A percentile compares a stretch with the other conserved stretches of the same genome.
phyloP scores from a whole-genome alignment of 2,329 filamentous ascomycete species.

The Trematosphaeria pertusa region DNA sequence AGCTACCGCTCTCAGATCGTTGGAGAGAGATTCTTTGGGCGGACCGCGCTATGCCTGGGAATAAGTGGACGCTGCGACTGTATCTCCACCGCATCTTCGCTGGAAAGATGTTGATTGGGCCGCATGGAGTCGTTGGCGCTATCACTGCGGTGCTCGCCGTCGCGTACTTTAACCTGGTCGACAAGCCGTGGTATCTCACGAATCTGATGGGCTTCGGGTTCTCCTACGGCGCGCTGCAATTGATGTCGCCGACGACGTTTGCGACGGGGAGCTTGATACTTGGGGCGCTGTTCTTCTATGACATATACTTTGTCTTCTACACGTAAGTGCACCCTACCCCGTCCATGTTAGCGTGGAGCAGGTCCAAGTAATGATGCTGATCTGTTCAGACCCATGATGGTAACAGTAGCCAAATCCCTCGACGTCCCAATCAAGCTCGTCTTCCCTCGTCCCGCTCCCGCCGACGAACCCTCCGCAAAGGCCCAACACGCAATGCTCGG shows the following conservation, averaged over 20 bases:
- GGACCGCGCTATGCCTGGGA: conserved; percentile 55
- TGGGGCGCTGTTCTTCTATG: conserved; percentile 85
- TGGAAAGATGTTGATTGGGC: conserved; percentile 59
- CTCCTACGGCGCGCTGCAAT: conserved; percentile 80
- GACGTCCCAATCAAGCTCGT: conserved; percentile 94
- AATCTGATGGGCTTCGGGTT: conserved; percentile 89
- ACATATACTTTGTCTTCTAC: conserved; percentile 91
- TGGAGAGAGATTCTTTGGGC: conserved; percentile 55
- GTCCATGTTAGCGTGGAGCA: neutral
- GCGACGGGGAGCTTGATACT: conserved; percentile 80
- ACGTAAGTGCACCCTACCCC: conserved; percentile 60
- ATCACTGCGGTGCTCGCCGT: conserved; percentile 63
- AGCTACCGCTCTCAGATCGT: conserved; percentile 52
- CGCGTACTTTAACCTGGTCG: conserved; percentile 69
- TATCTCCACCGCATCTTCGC: conserved; percentile 61
- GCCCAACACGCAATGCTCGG: conserved; percentile 76
- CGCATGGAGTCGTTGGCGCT: conserved; percentile 63
- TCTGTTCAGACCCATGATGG: conserved; percentile 72
- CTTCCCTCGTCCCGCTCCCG: conserved; percentile 70
- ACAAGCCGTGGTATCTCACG: conserved; percentile 73
- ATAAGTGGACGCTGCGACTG: conserved; percentile 59
- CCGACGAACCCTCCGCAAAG: conserved; percentile 52
- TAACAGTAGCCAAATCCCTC: conserved; percentile 84
- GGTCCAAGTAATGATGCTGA: too few species aligned
- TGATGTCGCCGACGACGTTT: conserved; percentile 91